phyloP scores from a whole-genome alignment of 2,329 filamentous ascomycete genomes.

The Botrytis hyacinthi region DNA sequence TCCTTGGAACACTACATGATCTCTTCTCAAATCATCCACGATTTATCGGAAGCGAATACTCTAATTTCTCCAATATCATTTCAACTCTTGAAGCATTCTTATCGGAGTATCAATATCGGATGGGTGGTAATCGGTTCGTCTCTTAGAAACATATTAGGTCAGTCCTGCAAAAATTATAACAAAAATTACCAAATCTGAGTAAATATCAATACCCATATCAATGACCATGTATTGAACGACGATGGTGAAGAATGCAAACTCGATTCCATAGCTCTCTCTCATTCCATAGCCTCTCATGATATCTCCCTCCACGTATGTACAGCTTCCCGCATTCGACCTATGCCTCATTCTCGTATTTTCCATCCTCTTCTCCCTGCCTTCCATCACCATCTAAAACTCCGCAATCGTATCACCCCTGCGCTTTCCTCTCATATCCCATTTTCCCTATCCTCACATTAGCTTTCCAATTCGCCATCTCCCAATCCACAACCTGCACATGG shows the following conservation, averaged over 20 bases:
- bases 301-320: conserved; percentile 28
- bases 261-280: background rate
- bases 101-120: no score
- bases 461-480: conserved; percentile 16
- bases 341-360: background rate
- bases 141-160: background rate
- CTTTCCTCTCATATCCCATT: conserved; percentile 83
- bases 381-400: conserved; percentile 61
- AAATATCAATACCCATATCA: conserved; percentile 7
- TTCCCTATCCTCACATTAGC: conserved; percentile 60
- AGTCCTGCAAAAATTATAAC: background rate
- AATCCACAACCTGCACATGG: background rate
- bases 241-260: background rate
- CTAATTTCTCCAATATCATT: background rate
- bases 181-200: background rate
- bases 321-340: background rate
- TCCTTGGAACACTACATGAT: background rate
- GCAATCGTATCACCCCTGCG: conserved; percentile 78
- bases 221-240: background rate
- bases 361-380: conserved; percentile 19
- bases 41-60: background rate
- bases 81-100: background rate
- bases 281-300: background rate
- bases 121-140: background rate
- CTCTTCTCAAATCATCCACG: background rate